Base-by-base conservation (phyloP, 257 asterid species). In the Datura wrightii region DNA sequence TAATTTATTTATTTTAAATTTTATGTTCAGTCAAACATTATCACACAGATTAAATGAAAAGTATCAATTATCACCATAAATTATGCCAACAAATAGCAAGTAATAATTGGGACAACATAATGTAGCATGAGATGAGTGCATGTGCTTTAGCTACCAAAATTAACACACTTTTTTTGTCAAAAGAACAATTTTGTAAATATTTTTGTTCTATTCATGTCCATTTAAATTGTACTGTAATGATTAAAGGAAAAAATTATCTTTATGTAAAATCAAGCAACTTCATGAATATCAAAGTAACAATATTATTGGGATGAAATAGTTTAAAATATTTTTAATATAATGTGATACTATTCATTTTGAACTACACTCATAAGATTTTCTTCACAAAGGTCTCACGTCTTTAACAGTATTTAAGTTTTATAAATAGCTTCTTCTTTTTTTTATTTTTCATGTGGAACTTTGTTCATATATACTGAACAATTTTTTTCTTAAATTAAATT, bases 1-100 rank as follows among this genome's bases (percentile, higher is more conserved):
- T 39, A 39, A 2, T 39, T 39, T 39, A 39, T 39, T 2, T 18
- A 5, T 55, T 6, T 2, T 16, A 16, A 56, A 5, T 5, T 56
- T 56, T 1, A 2, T 0, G 3, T 5, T 6, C 8, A 56, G 6
- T 2, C 7, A 6, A 16, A 56, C 0, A 53, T 13, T 1, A 56
- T 56, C 9, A 16, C 62, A 15, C 16, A 56, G 6, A 16, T 56
- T 16, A 1, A 2, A 6, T 0, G 8, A 5, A 16, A 5, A 55
- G 8, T 10, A 10, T 31, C 42, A 10, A 63, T 31, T 31, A 10
- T 31, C 70, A 63, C 70, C 70, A 31, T 31, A 63, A 63, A 31
- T 62, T 62, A 24, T 31, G 70, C 70, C 41, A 62, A 24, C 41
- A 62, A 62, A 62, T 63, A 63, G 70, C 14, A 62, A 62, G 69